phyloP scores from a whole-genome alignment of 2,329 filamentous ascomycete species.

The Elsinoe ampelina region DNA sequence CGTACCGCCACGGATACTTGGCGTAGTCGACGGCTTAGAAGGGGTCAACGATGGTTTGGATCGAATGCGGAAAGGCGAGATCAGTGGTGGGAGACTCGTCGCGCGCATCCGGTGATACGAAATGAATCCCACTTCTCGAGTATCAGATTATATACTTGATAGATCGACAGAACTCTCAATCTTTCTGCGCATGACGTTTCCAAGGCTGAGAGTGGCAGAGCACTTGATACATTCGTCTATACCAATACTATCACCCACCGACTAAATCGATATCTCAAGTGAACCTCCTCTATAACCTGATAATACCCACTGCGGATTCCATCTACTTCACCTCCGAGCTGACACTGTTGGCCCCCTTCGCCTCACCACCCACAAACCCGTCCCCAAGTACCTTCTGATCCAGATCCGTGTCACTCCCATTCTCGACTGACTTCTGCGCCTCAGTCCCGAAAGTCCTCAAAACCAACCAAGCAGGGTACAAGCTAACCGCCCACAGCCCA shows the following conservation, averaged over 20 bases:
- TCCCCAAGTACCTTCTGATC: background rate
- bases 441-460: slow-evolving; percentile 45
- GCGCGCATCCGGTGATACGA: slow-evolving; percentile 32
- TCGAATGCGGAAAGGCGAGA: slow-evolving; percentile 53
- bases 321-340: background rate
- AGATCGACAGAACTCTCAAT: background rate
- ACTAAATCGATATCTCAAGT: too few species aligned
- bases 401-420: background rate
- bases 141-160: background rate
- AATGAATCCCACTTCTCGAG: background rate
- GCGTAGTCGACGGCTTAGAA: slow-evolving; percentile 52
- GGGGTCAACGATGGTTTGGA: slow-evolving; percentile 62
- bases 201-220: background rate
- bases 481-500: slow-evolving; percentile 54
- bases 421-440: background rate
- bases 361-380: background rate
- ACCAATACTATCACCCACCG: background rate
- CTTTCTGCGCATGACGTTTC: background rate
- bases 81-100: slow-evolving; percentile 62
- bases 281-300: too few species aligned
- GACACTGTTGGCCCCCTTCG: background rate
- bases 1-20: slow-evolving; percentile 55
- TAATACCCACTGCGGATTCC: too few species aligned
- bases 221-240: background rate
- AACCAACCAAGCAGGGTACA: slow-evolving; percentile 59